Base-by-base conservation (phyloP, 139 green algal genomes). In the Volvox reticuliferus region DNA sequence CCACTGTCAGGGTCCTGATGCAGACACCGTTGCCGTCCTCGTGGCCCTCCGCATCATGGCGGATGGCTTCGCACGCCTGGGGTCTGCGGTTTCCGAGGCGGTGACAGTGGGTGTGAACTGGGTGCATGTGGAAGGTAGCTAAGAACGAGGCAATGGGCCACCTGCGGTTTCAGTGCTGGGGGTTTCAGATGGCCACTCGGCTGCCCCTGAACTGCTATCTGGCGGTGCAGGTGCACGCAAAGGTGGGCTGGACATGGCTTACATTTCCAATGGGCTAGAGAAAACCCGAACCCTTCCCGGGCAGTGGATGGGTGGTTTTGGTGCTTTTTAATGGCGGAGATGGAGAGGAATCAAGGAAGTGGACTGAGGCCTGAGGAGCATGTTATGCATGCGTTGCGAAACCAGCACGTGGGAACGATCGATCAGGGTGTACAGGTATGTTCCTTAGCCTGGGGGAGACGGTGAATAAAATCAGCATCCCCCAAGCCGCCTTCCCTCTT, bases 11-110 rank as follows among this genome's bases (percentile, higher is more conserved):
- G n/a, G n/a, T n/a, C n/a, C n/a, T n/a, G n/a, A n/a, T n/a, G n/a
- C n/a, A n/a, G n/a, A 69, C 68, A 21, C 35, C 77, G 19, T 35
- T n/a, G 73, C 9, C 73, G 88, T 89, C 1, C 94, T 97, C 30
- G 89, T 99, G 1, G 93, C 96, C 1, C 97, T 97, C 26, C 97
- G 94, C 32, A 98, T 99, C 61, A 93, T 99, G 71, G 95, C 96
- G 0, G 96, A 95, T 1, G 97, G 99, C 92, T 99, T 99, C 92
- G 95, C 96, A 12, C 88, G 92, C 67, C 91, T 99, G 50, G 86
- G 36, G 44, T 37, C 50, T 17, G 86, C 86, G 55, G 50, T 37
- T 30, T 1, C n/a, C 12, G 86, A 16, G 18, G 73, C 86, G 20
- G 73, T n/a, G 32, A 61, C 55, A 1, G 82, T 35, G 63, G 82